Evolutionary conservation across 2,329 filamentous ascomycete species (phyloP).

Genomic region (Cladophialophora psammophila): DNA sequence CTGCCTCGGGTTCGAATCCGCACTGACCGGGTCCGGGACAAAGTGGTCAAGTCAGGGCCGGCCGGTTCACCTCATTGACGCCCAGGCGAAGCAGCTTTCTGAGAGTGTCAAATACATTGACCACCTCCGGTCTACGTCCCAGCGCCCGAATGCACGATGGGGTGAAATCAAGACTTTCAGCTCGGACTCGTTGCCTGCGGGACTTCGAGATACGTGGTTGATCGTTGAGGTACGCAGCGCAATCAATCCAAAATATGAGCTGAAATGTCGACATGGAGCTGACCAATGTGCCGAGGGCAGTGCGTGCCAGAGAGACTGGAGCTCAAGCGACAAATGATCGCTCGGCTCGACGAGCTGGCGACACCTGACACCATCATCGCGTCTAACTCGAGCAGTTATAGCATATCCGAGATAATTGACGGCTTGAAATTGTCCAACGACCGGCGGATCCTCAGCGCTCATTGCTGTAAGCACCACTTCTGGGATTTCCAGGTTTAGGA

Average conservation of each 20-base stretch:
- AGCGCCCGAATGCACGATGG: constrained; percentile 27
- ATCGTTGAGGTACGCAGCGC: constrained; percentile 46
- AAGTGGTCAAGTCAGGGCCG: constrained; percentile 48
- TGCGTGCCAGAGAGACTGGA: constrained; percentile 55
- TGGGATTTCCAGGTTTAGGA: constrained; percentile 33
- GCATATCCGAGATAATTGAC: constrained; percentile 53
- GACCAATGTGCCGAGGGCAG: constrained; percentile 38
- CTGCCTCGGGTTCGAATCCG: background rate
- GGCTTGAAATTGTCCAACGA: constrained; percentile 47
- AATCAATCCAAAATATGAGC: background rate
- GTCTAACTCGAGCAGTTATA: constrained; percentile 58
- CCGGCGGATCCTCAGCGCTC: constrained; percentile 52
- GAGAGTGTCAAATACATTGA: constrained; percentile 44
- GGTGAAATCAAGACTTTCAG: constrained; percentile 41
- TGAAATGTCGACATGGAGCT: background rate
- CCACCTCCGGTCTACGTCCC: constrained; percentile 38
- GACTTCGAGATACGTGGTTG: constrained; percentile 44
- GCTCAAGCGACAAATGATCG: constrained; percentile 52
- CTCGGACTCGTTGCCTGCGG: constrained; percentile 39
- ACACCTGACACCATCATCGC: constrained; percentile 51
- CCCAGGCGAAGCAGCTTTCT: constrained; percentile 42
- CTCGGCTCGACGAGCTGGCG: constrained; percentile 50
- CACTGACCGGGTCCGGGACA: background rate
- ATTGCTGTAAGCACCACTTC: constrained; percentile 45
- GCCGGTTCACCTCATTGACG: constrained; percentile 46